These are phyloP conservation scores for Hymenoscyphus occultus DNA, from an alignment of 2,329 filamentous ascomycete species.

Conservation along the genomic window DNA sequence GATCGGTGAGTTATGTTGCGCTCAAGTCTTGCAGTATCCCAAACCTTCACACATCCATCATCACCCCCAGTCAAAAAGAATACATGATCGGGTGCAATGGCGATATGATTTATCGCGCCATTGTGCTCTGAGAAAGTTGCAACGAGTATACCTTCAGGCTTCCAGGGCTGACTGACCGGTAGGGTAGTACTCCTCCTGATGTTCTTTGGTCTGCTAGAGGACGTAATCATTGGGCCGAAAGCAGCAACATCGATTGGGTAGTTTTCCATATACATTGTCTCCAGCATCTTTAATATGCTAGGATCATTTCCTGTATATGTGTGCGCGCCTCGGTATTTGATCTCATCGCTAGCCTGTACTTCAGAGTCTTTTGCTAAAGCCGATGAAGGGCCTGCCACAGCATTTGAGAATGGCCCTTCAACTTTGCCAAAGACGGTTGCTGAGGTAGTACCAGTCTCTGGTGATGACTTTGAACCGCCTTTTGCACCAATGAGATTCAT, in stretches of 20 bases:
- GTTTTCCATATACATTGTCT: constrained; percentile 78
- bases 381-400: constrained; percentile 36
- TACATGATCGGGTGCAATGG: constrained; percentile 81
- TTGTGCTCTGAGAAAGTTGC: constrained; percentile 87
- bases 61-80: constrained; percentile 95
- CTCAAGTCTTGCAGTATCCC: constrained; percentile 88
- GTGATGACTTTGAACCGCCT: constrained; percentile 52
- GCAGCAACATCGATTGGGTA: constrained; percentile 63
- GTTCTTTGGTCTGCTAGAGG: constrained; percentile 56
- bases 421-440: constrained; percentile 64
- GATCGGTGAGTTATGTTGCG: constrained; percentile 87
- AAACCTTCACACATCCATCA: constrained; percentile 86
- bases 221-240: constrained; percentile 78
- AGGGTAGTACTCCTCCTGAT: constrained; percentile 38
- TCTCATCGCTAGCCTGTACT: constrained; percentile 37
- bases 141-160: constrained; percentile 77
- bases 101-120: constrained; percentile 75
- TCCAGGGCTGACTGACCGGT: constrained; percentile 63
- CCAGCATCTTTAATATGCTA: constrained; percentile 67
- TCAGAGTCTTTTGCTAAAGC: constrained; percentile 39
- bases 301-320: constrained; percentile 81
- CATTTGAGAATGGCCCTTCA: constrained; percentile 45
- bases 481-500: constrained; percentile 58
- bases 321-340: constrained; percentile 63
- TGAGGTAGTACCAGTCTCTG: constrained; percentile 63